phyloP scores from a whole-genome alignment of 192 early-diverging fungal species.

The Coemansia sp. region DNA sequence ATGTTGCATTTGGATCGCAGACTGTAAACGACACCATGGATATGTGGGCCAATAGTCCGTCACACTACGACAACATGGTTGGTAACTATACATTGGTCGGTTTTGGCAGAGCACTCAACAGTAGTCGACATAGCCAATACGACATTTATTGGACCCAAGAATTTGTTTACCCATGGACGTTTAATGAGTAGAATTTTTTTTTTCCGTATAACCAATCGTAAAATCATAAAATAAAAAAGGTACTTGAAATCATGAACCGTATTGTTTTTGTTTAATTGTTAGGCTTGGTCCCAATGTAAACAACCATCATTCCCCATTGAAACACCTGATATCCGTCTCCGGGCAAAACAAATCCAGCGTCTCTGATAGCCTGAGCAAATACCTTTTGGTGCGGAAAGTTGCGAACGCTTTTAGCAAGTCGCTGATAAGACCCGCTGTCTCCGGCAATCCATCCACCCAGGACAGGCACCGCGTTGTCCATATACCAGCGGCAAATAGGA shows the following conservation, averaged over 20 bases:
- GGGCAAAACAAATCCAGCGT: constrained; percentile 80
- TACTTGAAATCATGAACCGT: neutral
- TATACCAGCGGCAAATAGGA: constrained; percentile 79
- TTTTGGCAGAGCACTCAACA: constrained; percentile 9
- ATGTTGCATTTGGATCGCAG: constrained; percentile 19
- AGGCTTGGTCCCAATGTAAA: constrained; percentile 30
- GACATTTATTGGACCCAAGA: constrained; percentile 41
- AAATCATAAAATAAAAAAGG: neutral
- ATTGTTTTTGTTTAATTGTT: neutral
- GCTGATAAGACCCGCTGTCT: constrained; percentile 87
- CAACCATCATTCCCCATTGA: constrained; percentile 34
- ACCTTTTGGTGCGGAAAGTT: constrained; percentile 83
- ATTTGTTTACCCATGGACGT: constrained; percentile 14
- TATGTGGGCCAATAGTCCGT: constrained; percentile 26
- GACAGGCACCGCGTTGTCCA: constrained; percentile 83
- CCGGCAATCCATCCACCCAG: constrained; percentile 76
- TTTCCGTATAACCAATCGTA: neutral
- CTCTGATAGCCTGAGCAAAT: constrained; percentile 82
- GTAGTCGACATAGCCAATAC: neutral
- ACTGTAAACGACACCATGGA: constrained; percentile 20
- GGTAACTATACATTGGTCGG: constrained; percentile 21
- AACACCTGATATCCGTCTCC: constrained; percentile 76
- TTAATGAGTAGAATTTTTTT: neutral
- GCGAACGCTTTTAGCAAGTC: constrained; percentile 86
- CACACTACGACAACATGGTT: constrained; percentile 32